Evolutionary conservation across 164 flowering plant genomes (phyloP), one percentile per base, ranked within the genome.

Genomic region (Kalanchoe fedtschenkoi): DNA sequence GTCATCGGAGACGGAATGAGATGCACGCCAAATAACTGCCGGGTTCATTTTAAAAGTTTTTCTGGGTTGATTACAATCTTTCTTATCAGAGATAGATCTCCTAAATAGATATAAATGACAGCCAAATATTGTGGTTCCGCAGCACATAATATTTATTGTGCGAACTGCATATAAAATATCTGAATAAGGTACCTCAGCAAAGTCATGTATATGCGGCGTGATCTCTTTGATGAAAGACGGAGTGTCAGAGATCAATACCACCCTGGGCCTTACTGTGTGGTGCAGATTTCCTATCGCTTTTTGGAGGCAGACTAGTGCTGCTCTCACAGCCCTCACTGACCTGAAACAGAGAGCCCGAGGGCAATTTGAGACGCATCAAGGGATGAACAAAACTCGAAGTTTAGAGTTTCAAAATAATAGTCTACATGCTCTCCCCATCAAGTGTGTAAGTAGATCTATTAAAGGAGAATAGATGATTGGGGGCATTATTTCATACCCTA

Each of bases 201-300:
- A 81, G 47, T 85, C 82, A 68, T 66, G 68, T 44, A 90, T 21
- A 34, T 65, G 65, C 44, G 83, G 83, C 11, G 68, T 63, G 29
- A 85, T 78, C 39, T 73, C 77, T 60, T 71, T 69, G 8, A 89
- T 69, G 33, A 83, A 34, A 54, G 95, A 79, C 15, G 99, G 99
- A 34, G 91, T 86, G 71, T 93, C 99, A 24, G 97, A 88, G 35
- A 93, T 85, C 65, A 93, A 51, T 47, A 80, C 95, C 35, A 88
- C 79, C 56, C 77, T 73, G 26, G 99, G 96, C 60, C 64, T 81
- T 38, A 72, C 66, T 43, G 35, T 32, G 34, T 60, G 60, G 17
- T 46, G 67, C 10, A 70, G 70, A 43, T 69, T 74, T 29, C 35
- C 34, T 30, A 79, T 34, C 32, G 87, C 85, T 64, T 80, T 86